These are phyloP conservation scores for Epichloe sylvatica DNA, from an alignment of 2,329 filamentous ascomycete species.

Conservation along the genomic window DNA sequence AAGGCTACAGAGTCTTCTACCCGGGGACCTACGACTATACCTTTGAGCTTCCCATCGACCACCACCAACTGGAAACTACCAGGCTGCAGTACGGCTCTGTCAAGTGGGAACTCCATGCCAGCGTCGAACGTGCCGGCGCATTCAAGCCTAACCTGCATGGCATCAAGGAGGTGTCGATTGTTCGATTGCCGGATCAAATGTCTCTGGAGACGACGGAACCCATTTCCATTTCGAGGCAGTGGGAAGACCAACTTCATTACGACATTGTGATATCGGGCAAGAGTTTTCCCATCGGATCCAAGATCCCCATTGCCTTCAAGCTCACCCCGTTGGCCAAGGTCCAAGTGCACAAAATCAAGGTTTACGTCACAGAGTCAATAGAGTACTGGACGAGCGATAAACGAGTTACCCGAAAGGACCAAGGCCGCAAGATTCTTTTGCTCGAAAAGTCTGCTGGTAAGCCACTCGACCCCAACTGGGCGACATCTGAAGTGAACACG, in stretches of 20 bases:
- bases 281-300: constrained; percentile 77
- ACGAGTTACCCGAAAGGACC: constrained; percentile 71
- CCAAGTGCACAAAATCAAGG: constrained; percentile 82
- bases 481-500: constrained; percentile 62
- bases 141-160: constrained; percentile 83
- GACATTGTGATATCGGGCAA: constrained; percentile 94
- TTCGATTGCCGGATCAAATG: constrained; percentile 73
- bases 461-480: constrained; percentile 57
- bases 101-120: constrained; percentile 76
- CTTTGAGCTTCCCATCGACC: constrained; percentile 82
- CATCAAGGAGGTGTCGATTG: constrained; percentile 66
- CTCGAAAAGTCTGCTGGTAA: constrained; percentile 81
- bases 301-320: constrained; percentile 88
- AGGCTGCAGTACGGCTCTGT: constrained; percentile 76
- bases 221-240: constrained; percentile 83
- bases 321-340: constrained; percentile 86
- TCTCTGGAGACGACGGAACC: constrained; percentile 85
- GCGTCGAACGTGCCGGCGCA: constrained; percentile 71
- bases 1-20: constrained; percentile 75
- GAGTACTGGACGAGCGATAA: constrained; percentile 85
- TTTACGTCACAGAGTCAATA: constrained; percentile 77
- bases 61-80: constrained; percentile 76
- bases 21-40: constrained; percentile 55
- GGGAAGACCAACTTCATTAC: constrained; percentile 92
- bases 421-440: constrained; percentile 67